Evolutionary conservation across 1,284 basidiomycete genomes (phyloP).

Genomic region (Athelia psychrophila): DNA sequence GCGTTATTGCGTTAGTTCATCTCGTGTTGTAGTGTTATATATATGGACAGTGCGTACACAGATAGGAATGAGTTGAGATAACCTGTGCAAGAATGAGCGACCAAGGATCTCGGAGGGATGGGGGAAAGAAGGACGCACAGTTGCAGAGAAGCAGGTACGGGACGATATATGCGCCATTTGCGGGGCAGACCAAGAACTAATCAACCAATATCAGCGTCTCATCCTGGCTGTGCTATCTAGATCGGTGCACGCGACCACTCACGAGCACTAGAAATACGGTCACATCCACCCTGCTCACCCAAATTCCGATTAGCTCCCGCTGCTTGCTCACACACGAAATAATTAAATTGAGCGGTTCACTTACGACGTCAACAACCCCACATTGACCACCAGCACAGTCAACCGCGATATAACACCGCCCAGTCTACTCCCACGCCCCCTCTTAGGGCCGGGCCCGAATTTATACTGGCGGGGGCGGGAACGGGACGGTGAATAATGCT

Average conservation of each 20-base stretch:
- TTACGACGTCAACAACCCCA: slow-evolving; percentile 27
- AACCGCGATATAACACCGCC: slow-evolving; percentile 25
- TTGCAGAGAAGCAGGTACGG: slow-evolving; percentile 30
- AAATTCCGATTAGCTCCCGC: background rate
- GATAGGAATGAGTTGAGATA: slow-evolving; percentile 31
- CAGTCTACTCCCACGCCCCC: slow-evolving; percentile 13
- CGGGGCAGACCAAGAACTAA: slow-evolving; percentile 26
- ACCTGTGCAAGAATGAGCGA: slow-evolving; percentile 8
- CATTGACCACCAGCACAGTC: slow-evolving; percentile 26
- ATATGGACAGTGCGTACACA: no score
- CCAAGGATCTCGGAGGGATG: background rate
- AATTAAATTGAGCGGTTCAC: background rate
- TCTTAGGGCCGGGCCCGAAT: no score
- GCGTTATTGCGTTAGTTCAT: no score
- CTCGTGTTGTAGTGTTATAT: background rate
- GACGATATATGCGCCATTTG: slow-evolving; percentile 27
- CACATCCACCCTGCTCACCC: slow-evolving; percentile 19
- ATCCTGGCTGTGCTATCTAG: no score
- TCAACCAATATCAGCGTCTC: no score
- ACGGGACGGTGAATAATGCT: no score
- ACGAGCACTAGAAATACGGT: slow-evolving; percentile 27
- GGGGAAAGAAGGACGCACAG: slow-evolving; percentile 12
- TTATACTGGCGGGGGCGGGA: no score
- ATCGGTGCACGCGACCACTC: no score
- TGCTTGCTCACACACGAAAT: background rate